A percentile compares a stretch with the other conserved stretches of the same genome.
These are phyloP conservation scores for Nannochloris sp. DNA, from an alignment of 139 green algal species.

Conservation along the genomic window DNA sequence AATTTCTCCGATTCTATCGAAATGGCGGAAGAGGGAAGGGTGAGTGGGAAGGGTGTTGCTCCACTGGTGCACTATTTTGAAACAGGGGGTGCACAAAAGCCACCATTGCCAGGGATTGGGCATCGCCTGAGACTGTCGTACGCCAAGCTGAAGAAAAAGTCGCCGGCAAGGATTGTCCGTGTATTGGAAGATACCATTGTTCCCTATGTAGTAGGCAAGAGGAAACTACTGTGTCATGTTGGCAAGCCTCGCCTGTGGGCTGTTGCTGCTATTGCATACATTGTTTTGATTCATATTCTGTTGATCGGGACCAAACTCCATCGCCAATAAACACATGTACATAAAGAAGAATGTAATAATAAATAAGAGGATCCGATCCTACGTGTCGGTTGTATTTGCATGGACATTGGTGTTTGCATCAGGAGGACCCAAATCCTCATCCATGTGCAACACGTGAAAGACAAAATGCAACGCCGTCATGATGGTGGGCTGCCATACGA, in stretches of 20 bases:
- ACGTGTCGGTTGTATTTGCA: no score
- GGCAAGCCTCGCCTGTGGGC: neutral
- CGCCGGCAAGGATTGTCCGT: no score
- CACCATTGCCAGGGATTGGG: no score
- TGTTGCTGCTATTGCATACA: neutral
- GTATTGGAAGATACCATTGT: no score
- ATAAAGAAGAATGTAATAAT: constrained; percentile 1
- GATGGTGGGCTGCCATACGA: constrained; percentile 66
- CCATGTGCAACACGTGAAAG: constrained; percentile 38
- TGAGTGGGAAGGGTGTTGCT: no score
- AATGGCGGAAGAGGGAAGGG: no score
- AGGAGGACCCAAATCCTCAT: neutral
- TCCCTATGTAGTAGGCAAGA: neutral
- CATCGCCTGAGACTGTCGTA: no score
- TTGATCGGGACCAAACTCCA: constrained; percentile 2
- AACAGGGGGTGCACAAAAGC: no score
- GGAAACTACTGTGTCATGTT: neutral
- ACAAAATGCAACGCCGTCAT: constrained; percentile 43
- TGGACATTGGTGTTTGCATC: no score
- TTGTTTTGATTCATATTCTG: neutral
- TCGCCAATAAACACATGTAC: neutral
- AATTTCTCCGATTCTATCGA: no score
- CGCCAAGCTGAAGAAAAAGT: no score
- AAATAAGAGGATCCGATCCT: neutral
- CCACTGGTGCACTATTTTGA: no score